These are phyloP conservation scores for Aspergillus sp. DNA, from an alignment of 2,329 filamentous ascomycete species.

Conservation along the genomic window DNA sequence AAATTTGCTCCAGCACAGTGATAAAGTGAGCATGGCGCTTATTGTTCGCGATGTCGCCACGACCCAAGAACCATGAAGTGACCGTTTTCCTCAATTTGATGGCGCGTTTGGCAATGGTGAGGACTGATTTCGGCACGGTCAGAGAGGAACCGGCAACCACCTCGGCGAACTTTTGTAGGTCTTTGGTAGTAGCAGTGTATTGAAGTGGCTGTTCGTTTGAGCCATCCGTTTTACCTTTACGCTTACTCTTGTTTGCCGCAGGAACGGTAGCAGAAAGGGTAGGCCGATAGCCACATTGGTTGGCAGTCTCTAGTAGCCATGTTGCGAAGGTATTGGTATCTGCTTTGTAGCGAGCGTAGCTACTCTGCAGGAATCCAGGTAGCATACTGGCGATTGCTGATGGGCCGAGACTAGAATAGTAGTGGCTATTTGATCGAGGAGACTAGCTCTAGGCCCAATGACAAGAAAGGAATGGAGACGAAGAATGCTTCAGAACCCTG, in stretches of 20 bases:
- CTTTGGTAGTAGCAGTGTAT: conserved; percentile 25
- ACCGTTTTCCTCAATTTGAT: conserved; percentile 30
- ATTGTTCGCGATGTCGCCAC: conserved; percentile 24
- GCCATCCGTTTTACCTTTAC: conserved; percentile 17
- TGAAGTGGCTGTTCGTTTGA: conserved; percentile 20
- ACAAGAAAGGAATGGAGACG: too few relatives aligned
- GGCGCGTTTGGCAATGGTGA: conserved; percentile 29
- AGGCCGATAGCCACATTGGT: conserved; percentile 27
- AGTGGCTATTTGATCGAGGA: too few relatives aligned
- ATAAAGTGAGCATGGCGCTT: conserved; percentile 31
- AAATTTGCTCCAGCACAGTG: conserved; percentile 28
- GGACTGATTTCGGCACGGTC: conserved; percentile 22
- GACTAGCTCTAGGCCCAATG: too few relatives aligned
- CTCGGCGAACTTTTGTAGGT: conserved; percentile 27
- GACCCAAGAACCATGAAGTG: conserved; percentile 32
- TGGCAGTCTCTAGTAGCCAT: conserved; percentile 31
- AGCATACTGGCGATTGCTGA: conserved; percentile 21
- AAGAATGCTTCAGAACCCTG: too few relatives aligned
- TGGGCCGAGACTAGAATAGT: background rate
- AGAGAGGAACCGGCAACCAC: conserved; percentile 27
- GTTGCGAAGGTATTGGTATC: conserved; percentile 33
- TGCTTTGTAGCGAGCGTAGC: conserved; percentile 30
- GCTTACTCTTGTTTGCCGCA: conserved; percentile 11
- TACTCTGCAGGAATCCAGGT: conserved; percentile 29
- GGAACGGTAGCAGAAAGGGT: conserved; percentile 13